Conservation (phyloP, 2,329 filamentous ascomycete genomes). For the Laburnicola sp. region DNA sequence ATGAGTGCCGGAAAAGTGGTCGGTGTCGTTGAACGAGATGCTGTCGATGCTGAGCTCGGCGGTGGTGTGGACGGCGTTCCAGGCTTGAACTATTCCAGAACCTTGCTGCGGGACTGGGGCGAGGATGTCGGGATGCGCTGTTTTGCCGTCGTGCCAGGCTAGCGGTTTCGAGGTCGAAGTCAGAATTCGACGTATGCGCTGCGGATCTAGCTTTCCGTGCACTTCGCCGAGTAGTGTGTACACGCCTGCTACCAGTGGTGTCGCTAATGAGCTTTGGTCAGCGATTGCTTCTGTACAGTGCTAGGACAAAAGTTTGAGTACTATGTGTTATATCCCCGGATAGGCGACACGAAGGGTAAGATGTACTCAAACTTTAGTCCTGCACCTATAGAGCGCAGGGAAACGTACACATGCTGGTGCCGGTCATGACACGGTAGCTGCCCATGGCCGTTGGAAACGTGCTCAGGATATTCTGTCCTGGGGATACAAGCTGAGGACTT, state of each 20-base stretch:
- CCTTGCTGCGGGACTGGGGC: conserved; percentile 31
- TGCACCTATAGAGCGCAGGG: no score
- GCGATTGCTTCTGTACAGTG: no score
- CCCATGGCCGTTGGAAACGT: conserved; percentile 54
- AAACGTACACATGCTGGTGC: conserved; percentile 61
- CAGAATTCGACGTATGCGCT: conserved; percentile 17
- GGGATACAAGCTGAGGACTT: conserved; percentile 60
- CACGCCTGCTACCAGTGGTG: conserved; percentile 22
- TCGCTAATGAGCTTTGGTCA: conserved; percentile 4
- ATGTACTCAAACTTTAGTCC: no score
- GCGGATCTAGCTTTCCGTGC: conserved; percentile 20
- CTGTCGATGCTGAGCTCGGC: conserved; percentile 19
- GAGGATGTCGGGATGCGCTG: conserved; percentile 9
- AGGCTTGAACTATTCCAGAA: conserved; percentile 24
- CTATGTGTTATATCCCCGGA: no score
- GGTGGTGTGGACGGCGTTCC: conserved; percentile 19
- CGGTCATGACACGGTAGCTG: conserved; percentile 56
- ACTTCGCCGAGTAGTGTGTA: conserved; percentile 23
- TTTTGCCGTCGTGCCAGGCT: conserved; percentile 19
- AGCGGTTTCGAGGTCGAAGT: conserved; percentile 22
- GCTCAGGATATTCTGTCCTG: conserved; percentile 62
- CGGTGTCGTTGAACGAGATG: conserved; percentile 26
- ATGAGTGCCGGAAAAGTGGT: conserved; percentile 25
- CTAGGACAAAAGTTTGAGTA: no score
- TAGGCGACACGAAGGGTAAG: no score